These are phyloP conservation scores for Candida tammaniensis DNA, from an alignment of 805 yeast species.

Conservation along the genomic window DNA sequence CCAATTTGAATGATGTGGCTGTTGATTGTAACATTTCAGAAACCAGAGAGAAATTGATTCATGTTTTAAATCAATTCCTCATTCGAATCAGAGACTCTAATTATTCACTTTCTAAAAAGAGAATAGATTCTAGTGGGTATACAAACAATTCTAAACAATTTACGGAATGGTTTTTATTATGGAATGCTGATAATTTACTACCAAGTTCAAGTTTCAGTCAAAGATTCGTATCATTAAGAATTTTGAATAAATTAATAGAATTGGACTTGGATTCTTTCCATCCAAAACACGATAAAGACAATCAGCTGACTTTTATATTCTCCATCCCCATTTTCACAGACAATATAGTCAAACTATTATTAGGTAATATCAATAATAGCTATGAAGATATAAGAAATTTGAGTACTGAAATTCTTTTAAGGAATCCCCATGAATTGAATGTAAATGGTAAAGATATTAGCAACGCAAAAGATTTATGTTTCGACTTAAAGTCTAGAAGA, in stretches of 20 bases:
- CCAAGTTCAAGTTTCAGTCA: slow-evolving; percentile 50
- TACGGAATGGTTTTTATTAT: slow-evolving; percentile 48
- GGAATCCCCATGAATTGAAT: slow-evolving; percentile 29
- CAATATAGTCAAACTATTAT: slow-evolving; percentile 44
- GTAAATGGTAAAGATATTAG: slow-evolving; percentile 2
- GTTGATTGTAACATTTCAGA: too few species aligned
- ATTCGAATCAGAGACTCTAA: slow-evolving; percentile 67
- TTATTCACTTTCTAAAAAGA: slow-evolving; percentile 44
- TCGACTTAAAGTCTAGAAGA: slow-evolving; percentile 52
- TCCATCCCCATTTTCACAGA: slow-evolving; percentile 13
- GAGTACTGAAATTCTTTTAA: slow-evolving; percentile 45
- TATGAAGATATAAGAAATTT: slow-evolving; percentile 72
- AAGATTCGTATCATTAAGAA: slow-evolving; percentile 12
- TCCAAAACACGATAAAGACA: slow-evolving; percentile 1
- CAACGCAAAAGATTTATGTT: slow-evolving; percentile 19
- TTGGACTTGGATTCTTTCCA: slow-evolving; percentile 9
- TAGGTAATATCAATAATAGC: slow-evolving; percentile 64
- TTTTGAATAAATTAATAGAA: slow-evolving; percentile 15
- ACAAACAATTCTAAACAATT: slow-evolving; percentile 20
- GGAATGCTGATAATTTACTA: slow-evolving; percentile 31
- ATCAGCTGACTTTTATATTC: slow-evolving; percentile 10
- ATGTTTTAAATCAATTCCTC: slow-evolving; percentile 60
- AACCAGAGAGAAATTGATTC: too few species aligned
- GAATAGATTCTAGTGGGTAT: slow-evolving; percentile 1
- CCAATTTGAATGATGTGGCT: too few species aligned